phyloP scores from a whole-genome alignment of 306 rosid genomes.

The Cucumis hystrix region DNA sequence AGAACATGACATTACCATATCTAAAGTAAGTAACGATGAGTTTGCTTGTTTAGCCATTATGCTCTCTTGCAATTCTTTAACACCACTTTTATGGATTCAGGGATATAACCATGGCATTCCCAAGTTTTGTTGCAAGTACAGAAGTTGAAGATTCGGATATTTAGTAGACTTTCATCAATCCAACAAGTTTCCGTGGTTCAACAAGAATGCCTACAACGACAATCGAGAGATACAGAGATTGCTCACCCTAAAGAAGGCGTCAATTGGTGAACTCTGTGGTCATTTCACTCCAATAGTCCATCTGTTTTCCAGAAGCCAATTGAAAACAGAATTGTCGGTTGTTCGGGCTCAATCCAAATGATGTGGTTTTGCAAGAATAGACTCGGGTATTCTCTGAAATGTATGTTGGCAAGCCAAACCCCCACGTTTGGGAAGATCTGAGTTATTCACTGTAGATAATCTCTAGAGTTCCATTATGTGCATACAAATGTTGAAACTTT shows the following conservation, averaged over 20 bases:
- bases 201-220: neutral
- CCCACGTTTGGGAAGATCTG: constrained; percentile 35
- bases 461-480: neutral
- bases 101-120: constrained; percentile 74
- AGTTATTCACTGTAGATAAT: neutral
- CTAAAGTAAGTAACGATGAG: constrained; percentile 32
- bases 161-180: constrained; percentile 3
- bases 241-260: neutral
- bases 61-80: neutral
- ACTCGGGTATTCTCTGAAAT: neutral
- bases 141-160: constrained; percentile 50
- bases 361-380: neutral
- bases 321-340: neutral
- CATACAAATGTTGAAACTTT: neutral
- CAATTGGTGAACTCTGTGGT: neutral
- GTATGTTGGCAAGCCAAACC: neutral
- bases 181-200: neutral
- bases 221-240: neutral
- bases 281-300: neutral
- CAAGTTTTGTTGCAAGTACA: constrained; percentile 50
- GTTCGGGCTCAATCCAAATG: neutral
- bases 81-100: constrained; percentile 23
- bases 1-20: constrained; percentile 77
- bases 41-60: neutral
- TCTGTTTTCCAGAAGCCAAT: neutral